These are phyloP conservation scores for Hymenoscyphus repandus DNA, from an alignment of 2,329 filamentous ascomycete species.

Conservation along the genomic window DNA sequence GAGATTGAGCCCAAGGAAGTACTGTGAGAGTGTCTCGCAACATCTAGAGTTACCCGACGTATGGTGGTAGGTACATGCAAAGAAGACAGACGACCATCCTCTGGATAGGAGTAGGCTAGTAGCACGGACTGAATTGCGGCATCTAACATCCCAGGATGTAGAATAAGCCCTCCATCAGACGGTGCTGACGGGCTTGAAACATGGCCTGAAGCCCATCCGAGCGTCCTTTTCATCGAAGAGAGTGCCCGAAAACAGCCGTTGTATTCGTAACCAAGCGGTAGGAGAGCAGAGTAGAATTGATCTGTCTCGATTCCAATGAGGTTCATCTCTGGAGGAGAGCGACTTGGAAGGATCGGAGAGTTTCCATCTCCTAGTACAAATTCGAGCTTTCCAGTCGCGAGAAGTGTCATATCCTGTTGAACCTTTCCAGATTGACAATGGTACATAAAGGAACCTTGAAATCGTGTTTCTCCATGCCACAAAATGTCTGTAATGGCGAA, in stretches of 20 bases:
- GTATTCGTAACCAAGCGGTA: conserved; percentile 16
- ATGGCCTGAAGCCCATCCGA: conserved; percentile 7
- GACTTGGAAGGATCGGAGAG: background rate
- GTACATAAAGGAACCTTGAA: too few species aligned
- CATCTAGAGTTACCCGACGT: conserved; percentile 17
- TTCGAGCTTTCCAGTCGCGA: too few species aligned
- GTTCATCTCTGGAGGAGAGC: conserved; percentile 3
- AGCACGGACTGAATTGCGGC: conserved; percentile 42
- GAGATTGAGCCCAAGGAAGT: conserved; percentile 3
- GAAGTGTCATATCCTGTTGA: too few species aligned
- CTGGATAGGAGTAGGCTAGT: conserved; percentile 16
- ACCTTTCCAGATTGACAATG: too few species aligned
- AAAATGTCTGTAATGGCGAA: conserved; percentile 1
- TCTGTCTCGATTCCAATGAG: conserved; percentile 13
- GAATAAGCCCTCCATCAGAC: conserved; percentile 11
- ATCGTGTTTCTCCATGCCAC: background rate
- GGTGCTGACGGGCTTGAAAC: background rate
- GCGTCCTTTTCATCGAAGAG: conserved; percentile 7
- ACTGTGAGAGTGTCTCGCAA: background rate
- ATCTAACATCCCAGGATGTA: conserved; percentile 53
- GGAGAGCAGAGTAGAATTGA: conserved; percentile 15
- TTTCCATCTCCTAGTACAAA: background rate
- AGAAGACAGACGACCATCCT: conserved; percentile 18
- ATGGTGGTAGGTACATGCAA: conserved; percentile 22
- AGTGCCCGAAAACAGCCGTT: conserved; percentile 14